These are phyloP conservation scores for Pseudoturritis turrita DNA, from an alignment of 345 rosid genomes.

Conservation along the genomic window DNA sequence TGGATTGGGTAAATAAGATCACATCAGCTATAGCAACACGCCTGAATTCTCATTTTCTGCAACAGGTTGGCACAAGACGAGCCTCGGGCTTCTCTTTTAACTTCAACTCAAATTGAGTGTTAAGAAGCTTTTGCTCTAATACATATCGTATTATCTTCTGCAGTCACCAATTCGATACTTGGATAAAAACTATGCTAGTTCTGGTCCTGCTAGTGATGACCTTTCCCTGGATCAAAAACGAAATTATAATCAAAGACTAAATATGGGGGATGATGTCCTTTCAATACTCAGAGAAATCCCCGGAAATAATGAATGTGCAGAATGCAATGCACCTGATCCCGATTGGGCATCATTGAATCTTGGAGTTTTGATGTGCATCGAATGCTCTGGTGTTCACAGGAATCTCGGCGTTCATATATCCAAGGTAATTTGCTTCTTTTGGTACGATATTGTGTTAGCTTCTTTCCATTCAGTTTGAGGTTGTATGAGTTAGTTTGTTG, in stretches of 20 bases:
- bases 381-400: conserved; percentile 89
- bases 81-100: background rate
- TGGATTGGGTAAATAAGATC: conserved; percentile 81
- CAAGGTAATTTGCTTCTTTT: conserved; percentile 46
- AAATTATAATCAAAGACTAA: conserved; percentile 27
- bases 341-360: conserved; percentile 96
- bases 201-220: conserved; percentile 32
- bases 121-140: conserved; percentile 8
- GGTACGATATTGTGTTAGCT: background rate
- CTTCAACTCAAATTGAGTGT: background rate
- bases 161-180: conserved; percentile 41
- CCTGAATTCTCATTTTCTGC: conserved; percentile 58
- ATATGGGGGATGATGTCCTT: conserved; percentile 42
- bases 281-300: conserved; percentile 54
- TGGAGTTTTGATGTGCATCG: conserved; percentile 76
- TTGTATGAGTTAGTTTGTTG: background rate
- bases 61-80: conserved; percentile 48
- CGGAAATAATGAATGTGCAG: conserved; percentile 81
- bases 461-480: background rate
- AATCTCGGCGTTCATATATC: conserved; percentile 93
- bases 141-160: conserved; percentile 17
- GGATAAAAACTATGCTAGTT: conserved; percentile 28
- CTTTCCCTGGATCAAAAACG: conserved; percentile 24
- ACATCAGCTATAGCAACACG: conserved; percentile 68
- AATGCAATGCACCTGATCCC: conserved; percentile 71